Percentiles rank a stretch among this genome's conserved stretches.
These are phyloP conservation scores for Pythium angustatum DNA, from an alignment of 352 stramenopile species.

Conservation along the genomic window DNA sequence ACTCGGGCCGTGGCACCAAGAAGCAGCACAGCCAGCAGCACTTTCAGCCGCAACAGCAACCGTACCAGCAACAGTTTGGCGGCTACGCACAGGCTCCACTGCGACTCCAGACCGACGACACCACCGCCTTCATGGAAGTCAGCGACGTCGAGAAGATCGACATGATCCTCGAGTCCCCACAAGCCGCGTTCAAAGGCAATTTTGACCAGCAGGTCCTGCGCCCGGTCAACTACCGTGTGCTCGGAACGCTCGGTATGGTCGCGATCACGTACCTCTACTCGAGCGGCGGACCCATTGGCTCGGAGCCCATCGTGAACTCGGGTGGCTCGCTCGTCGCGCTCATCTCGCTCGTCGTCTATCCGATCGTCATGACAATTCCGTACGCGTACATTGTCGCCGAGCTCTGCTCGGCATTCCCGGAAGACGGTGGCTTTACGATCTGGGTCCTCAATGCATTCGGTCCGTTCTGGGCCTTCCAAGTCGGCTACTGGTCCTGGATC, in stretches of 20 bases:
- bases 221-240: conserved; percentile 26
- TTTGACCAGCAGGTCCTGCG: conserved; percentile 19
- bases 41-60: neutral
- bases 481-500: conserved; percentile 86
- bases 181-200: conserved; percentile 27
- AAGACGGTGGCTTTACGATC: conserved; percentile 72
- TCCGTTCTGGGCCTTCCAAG: conserved; percentile 76
- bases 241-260: conserved; percentile 30
- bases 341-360: conserved; percentile 54
- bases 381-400: conserved; percentile 65
- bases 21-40: neutral
- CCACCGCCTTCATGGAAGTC: conserved; percentile 26
- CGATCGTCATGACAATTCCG: conserved; percentile 57
- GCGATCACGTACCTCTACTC: conserved; percentile 36
- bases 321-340: conserved; percentile 60
- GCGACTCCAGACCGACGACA: conserved; percentile 17
- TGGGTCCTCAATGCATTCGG: conserved; percentile 75
- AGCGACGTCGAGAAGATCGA: conserved; percentile 33
- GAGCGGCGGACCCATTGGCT: conserved; percentile 37
- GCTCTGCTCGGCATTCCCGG: conserved; percentile 68
- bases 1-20: neutral
- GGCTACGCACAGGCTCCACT: neutral
- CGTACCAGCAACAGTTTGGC: conserved; percentile 9
- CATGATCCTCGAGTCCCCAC: conserved; percentile 36
- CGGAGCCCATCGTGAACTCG: conserved; percentile 54